These are phyloP conservation scores for Chrysopogon serrulatus DNA, from an alignment of 176 grass and related monocot genomes.

Conservation along the genomic window DNA sequence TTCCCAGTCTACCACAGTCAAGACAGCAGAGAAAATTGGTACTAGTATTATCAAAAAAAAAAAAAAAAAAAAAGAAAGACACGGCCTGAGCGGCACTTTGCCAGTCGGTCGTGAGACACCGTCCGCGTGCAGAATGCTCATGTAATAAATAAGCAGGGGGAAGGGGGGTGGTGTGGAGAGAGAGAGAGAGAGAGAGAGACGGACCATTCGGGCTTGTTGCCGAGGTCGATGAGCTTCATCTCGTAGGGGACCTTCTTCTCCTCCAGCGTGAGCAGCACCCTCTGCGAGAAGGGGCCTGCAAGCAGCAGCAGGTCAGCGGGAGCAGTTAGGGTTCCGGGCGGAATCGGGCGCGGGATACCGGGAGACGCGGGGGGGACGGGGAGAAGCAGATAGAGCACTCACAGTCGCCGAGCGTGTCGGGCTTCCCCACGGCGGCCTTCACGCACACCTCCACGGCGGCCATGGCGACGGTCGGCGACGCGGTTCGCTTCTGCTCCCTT, in stretches of 20 bases:
- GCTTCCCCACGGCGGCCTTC: constrained; percentile 59
- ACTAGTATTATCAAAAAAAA: no score
- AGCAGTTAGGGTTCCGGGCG: background rate
- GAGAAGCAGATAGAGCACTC: background rate
- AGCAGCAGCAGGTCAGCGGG: background rate
- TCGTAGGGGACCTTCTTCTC: constrained; percentile 88
- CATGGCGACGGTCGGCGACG: constrained; percentile 31
- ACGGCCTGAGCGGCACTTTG: no score
- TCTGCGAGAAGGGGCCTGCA: constrained; percentile 75
- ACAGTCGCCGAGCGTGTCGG: constrained; percentile 77
- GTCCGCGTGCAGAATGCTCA: no score
- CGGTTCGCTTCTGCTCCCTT: background rate
- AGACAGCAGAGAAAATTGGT: no score
- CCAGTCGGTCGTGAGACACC: background rate
- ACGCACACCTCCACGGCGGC: constrained; percentile 57
- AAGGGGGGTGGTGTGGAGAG: no score
- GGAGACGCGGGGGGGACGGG: background rate
- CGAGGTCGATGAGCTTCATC: constrained; percentile 63
- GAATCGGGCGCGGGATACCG: background rate
- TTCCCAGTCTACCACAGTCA: no score
- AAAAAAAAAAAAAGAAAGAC: background rate
- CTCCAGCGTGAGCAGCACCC: constrained; percentile 76
- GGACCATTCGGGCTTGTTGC: constrained; percentile 82
- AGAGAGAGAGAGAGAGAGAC: background rate
- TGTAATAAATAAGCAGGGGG: background rate